phyloP scores from a whole-genome alignment of 1,284 basidiomycete genomes.

The Boletus semigastroideus region DNA sequence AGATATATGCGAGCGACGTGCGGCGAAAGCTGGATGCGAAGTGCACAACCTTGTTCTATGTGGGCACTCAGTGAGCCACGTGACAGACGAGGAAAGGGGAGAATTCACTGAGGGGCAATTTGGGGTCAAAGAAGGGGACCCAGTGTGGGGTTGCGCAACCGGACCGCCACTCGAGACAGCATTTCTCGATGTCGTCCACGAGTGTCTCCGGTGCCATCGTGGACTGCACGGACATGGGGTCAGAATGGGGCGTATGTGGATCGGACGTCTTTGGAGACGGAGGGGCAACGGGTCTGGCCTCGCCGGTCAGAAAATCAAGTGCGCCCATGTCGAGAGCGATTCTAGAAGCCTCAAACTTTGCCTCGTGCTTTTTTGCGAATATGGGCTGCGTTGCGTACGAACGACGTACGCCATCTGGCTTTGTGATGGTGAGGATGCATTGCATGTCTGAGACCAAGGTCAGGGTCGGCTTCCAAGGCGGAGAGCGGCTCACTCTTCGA shows the following conservation, averaged over 20 bases:
- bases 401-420: constrained; percentile 48
- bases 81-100: background rate
- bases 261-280: constrained; percentile 26
- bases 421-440: constrained; percentile 57
- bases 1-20: constrained; percentile 51
- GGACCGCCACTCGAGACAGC: constrained; percentile 53
- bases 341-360: constrained; percentile 50
- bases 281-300: constrained; percentile 27
- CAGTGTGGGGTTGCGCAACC: constrained; percentile 49
- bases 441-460: constrained; percentile 43
- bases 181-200: constrained; percentile 46
- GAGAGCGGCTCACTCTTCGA: constrained; percentile 31
- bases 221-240: background rate
- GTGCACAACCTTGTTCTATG: constrained; percentile 53
- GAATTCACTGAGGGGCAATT: constrained; percentile 44
- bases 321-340: constrained; percentile 58
- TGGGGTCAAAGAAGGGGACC: constrained; percentile 48
- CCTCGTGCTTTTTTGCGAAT: constrained; percentile 46
- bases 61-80: background rate
- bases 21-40: constrained; percentile 51
- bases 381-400: constrained; percentile 49
- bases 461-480: background rate
- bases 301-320: constrained; percentile 52
- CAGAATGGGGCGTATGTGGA: background rate
- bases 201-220: constrained; percentile 8